These are phyloP conservation scores for Penicillium longicatenatum DNA, from an alignment of 495 filamentous ascomycete genomes.

Conservation along the genomic window DNA sequence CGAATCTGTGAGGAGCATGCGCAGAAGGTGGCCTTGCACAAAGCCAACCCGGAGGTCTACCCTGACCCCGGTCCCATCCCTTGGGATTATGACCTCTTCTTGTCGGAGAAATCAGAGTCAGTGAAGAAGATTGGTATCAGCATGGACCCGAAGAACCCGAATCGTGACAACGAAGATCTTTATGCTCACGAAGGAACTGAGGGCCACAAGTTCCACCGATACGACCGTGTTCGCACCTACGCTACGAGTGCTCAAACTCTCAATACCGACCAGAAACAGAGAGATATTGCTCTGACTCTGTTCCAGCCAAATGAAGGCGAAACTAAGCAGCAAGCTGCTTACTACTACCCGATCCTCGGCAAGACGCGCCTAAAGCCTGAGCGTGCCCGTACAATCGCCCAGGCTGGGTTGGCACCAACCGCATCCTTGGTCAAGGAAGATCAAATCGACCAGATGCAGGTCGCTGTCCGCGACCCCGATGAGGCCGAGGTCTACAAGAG, in stretches of 20 bases:
- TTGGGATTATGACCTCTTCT: constrained; percentile 81
- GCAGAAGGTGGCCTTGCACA: constrained; percentile 58
- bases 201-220: constrained; percentile 61
- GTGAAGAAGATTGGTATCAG: constrained; percentile 68
- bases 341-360: constrained; percentile 87
- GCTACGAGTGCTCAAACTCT: constrained; percentile 73
- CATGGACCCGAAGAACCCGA: constrained; percentile 69
- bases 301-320: constrained; percentile 58
- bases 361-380: constrained; percentile 62
- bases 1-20: constrained; percentile 49
- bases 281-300: constrained; percentile 61
- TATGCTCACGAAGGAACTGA: constrained; percentile 61
- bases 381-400: constrained; percentile 50
- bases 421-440: constrained; percentile 40
- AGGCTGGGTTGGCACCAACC: constrained; percentile 45
- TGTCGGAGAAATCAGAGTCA: constrained; percentile 58
- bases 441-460: constrained; percentile 57
- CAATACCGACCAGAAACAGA: constrained; percentile 53
- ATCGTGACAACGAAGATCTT: constrained; percentile 64
- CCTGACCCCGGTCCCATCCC: constrained; percentile 61
- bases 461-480: constrained; percentile 54
- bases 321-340: constrained; percentile 68
- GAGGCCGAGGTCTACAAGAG: constrained; percentile 55
- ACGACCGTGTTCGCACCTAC: constrained; percentile 78
- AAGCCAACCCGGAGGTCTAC: constrained; percentile 60